Conservation (phyloP, 371 early-diverging fungal species). For the Batrachochytrium dendrobatidis region DNA sequence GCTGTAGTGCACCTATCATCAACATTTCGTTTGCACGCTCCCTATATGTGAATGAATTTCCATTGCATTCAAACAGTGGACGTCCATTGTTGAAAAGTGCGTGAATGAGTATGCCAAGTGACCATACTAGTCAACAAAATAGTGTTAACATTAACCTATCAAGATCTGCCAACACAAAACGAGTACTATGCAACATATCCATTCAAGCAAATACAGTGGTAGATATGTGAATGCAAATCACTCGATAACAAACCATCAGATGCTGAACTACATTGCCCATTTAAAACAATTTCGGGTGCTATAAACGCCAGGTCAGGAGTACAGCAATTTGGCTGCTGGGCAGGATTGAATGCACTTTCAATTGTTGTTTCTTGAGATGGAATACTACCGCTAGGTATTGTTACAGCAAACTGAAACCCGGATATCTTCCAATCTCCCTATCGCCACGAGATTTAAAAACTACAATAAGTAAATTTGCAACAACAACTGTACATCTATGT, state of each 20-base stretch:
- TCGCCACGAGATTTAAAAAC: neutral
- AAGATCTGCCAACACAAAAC: no score
- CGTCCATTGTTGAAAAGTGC: conserved; percentile 9
- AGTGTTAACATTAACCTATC: no score
- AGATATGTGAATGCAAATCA: no score
- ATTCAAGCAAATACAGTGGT: neutral
- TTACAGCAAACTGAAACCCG: conserved; percentile 8
- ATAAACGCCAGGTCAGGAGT: conserved; percentile 4
- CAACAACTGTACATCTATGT: no score
- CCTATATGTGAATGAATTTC: neutral
- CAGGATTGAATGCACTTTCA: neutral
- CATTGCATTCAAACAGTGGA: conserved; percentile 6
- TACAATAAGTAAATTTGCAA: no score
- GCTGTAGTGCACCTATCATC: conserved; percentile 1
- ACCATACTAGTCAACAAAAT: conserved; percentile 2
- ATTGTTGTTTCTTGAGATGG: neutral
- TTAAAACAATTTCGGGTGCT: conserved; percentile 11
- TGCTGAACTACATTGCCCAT: neutral
- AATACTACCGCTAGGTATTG: neutral
- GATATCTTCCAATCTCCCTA: conserved; percentile 14
- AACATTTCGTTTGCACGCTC: neutral
- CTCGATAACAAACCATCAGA: no score
- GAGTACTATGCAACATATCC: neutral
- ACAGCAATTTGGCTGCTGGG: neutral
- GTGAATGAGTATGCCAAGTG: conserved; percentile 6